These are phyloP conservation scores for Lactarius tabidus DNA, from an alignment of 768 basidiomycete species.

Conservation along the genomic window DNA sequence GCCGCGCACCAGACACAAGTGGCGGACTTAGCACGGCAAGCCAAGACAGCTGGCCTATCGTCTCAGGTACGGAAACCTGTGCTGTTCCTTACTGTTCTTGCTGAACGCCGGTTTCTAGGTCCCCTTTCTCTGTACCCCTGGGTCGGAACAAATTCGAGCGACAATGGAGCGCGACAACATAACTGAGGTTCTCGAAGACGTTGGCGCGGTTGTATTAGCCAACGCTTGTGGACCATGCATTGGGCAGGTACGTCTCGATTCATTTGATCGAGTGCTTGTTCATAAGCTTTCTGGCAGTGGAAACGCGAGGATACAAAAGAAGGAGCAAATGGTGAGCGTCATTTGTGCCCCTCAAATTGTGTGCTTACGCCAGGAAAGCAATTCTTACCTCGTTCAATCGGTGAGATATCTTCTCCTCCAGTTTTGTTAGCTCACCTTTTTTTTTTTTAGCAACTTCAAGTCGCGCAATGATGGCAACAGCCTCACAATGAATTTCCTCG, in stretches of 20 bases:
- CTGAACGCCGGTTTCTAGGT: conserved; percentile 40
- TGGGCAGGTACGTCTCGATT: conserved; percentile 59
- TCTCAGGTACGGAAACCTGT: conserved; percentile 48
- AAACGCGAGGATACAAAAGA: conserved; percentile 83
- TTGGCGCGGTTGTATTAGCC: conserved; percentile 92
- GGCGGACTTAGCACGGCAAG: conserved; percentile 87
- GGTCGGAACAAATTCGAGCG: conserved; percentile 94
- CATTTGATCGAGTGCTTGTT: conserved; percentile 4
- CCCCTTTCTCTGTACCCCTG: conserved; percentile 84
- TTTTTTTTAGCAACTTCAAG: conserved; percentile 63
- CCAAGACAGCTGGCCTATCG: conserved; percentile 74
- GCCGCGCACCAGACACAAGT: conserved; percentile 68
- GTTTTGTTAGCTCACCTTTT: not conserved
- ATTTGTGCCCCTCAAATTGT: conserved; percentile 3
- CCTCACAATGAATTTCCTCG: conserved; percentile 95
- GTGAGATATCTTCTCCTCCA: conserved; percentile 32
- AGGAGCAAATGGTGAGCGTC: conserved; percentile 78
- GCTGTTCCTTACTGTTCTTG: not conserved
- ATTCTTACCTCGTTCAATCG: conserved; percentile 98
- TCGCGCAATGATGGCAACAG: conserved; percentile 95
- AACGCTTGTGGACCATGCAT: conserved; percentile 99
- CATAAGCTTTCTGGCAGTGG: conserved; percentile 54
- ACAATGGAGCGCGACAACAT: conserved; percentile 95
- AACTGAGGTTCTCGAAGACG: conserved; percentile 72
- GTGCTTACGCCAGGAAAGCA: conserved; percentile 42